phyloP scores from a whole-genome alignment of 495 filamentous ascomycete genomes.

The Penicillium arizonense region DNA sequence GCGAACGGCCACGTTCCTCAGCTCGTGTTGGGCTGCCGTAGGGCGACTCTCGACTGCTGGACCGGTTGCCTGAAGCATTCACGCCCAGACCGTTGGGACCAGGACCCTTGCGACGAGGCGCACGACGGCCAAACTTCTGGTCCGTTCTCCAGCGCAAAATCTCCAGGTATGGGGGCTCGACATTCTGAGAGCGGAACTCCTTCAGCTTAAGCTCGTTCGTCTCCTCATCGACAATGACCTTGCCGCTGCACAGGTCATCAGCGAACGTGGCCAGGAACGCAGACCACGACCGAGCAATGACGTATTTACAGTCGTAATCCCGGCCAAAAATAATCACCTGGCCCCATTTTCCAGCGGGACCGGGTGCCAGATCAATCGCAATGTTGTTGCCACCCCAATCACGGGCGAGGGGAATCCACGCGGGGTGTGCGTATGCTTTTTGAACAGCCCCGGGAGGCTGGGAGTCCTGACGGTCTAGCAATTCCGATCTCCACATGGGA shows the following conservation, averaged over 20 bases:
- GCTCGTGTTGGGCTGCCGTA: conserved; percentile 52
- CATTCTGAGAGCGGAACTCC: conserved; percentile 82
- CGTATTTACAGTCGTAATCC: conserved; percentile 98
- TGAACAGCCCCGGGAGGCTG: conserved; percentile 84
- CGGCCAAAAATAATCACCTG: conserved; percentile 96
- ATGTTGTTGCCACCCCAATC: conserved; percentile 99
- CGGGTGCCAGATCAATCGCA: conserved; percentile 90
- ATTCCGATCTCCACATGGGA: conserved; percentile 77
- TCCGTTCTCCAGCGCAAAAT: conserved; percentile 93
- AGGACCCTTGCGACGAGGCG: conserved; percentile 42
- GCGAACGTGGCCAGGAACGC: conserved; percentile 82
- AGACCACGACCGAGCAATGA: conserved; percentile 90
- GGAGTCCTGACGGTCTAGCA: conserved; percentile 81
- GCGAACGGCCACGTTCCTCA: conserved; percentile 54
- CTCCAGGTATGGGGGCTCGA: conserved; percentile 93
- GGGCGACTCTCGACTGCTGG: conserved; percentile 43
- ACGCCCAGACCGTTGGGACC: conserved; percentile 40
- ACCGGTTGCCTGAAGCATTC: conserved; percentile 35
- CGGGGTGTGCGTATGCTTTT: conserved; percentile 90
- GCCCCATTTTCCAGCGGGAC: conserved; percentile 87
- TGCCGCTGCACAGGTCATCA: conserved; percentile 83
- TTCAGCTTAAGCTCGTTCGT: conserved; percentile 84
- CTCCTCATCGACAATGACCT: conserved; percentile 89
- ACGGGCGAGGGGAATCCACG: conserved; percentile 93
- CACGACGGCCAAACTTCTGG: conserved; percentile 80